Evolutionary conservation across 495 filamentous ascomycete species (phyloP).

Genomic region (Podospora pseudopauciseta): DNA sequence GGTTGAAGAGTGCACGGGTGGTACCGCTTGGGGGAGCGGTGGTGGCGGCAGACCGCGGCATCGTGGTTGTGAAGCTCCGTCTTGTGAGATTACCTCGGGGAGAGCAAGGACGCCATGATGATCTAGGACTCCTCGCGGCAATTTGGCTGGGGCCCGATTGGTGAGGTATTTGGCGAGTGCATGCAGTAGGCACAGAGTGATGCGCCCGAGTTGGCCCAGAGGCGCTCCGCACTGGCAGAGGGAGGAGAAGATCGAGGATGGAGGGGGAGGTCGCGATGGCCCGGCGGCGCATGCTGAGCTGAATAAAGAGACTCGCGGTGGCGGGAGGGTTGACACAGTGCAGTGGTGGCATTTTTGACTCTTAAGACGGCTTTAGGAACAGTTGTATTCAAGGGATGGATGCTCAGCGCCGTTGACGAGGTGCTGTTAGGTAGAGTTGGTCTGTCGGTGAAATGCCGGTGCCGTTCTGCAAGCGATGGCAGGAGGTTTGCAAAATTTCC

Average conservation of each 20-base stretch:
- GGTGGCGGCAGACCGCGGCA: slow-evolving; percentile 18
- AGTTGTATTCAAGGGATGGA: not conserved
- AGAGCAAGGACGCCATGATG: not conserved
- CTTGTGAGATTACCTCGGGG: not conserved
- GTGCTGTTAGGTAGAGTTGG: not conserved
- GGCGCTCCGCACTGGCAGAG: slow-evolving; percentile 7
- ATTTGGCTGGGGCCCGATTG: not conserved
- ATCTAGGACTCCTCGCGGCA: not conserved
- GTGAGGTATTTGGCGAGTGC: not conserved
- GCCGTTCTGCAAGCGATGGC: slow-evolving; percentile 9
- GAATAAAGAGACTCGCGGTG: slow-evolving; percentile 38
- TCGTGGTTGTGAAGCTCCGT: slow-evolving; percentile 34
- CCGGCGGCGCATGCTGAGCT: slow-evolving; percentile 34
- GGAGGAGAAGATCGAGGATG: slow-evolving; percentile 40
- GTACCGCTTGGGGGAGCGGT: not conserved
- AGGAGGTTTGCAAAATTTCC: slow-evolving; percentile 30
- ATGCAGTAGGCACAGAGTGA: not conserved
- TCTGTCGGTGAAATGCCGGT: not conserved
- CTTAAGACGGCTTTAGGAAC: not conserved
- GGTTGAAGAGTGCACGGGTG: slow-evolving; percentile 55
- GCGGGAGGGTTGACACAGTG: slow-evolving; percentile 38
- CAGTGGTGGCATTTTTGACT: slow-evolving; percentile 30
- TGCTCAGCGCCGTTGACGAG: not conserved
- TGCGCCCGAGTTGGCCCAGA: slow-evolving; percentile 6
- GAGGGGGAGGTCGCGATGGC: slow-evolving; percentile 17